Percentiles rank a stretch among this genome's conserved stretches.
Evolutionary conservation across 805 yeast genomes (phyloP).

Genomic region (Candida glaebosa): DNA sequence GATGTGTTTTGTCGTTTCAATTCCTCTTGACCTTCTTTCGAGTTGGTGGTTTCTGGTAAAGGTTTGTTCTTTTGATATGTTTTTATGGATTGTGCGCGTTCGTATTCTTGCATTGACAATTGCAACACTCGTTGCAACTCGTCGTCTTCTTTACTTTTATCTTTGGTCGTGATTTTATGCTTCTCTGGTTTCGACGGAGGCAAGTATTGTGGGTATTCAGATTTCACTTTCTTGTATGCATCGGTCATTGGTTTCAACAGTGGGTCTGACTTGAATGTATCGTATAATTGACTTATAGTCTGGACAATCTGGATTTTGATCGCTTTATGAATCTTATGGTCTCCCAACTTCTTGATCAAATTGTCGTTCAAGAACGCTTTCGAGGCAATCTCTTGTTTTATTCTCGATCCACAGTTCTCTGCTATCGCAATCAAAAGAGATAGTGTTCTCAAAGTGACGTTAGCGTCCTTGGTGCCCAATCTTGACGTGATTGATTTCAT

Average conservation of each 20-base stretch:
- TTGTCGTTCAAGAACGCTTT: slow-evolving; percentile 31
- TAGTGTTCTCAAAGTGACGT: slow-evolving; percentile 34
- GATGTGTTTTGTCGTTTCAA: slow-evolving; percentile 4
- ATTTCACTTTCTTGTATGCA: slow-evolving; percentile 49
- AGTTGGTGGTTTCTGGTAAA: slow-evolving; percentile 25
- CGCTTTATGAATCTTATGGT: slow-evolving; percentile 55
- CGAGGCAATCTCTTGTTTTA: slow-evolving; percentile 43
- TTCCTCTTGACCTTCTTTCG: slow-evolving; percentile 10
- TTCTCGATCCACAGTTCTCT: slow-evolving; percentile 44
- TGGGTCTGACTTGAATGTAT: slow-evolving; percentile 69
- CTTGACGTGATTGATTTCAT: slow-evolving; percentile 21
- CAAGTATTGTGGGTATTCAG: slow-evolving; percentile 33
- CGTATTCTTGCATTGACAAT: slow-evolving; percentile 64
- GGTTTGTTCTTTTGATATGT: slow-evolving; percentile 29
- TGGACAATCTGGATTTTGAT: slow-evolving; percentile 67
- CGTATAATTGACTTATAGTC: slow-evolving; percentile 62
- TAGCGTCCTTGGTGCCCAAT: slow-evolving; percentile 35
- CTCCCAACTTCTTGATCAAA: slow-evolving; percentile 44
- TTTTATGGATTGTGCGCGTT: slow-evolving; percentile 32
- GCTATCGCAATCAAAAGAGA: slow-evolving; percentile 37
- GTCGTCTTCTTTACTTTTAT: slow-evolving; percentile 63
- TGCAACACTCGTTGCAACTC: slow-evolving; percentile 75
- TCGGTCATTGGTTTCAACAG: slow-evolving; percentile 68
- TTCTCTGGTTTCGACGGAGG: slow-evolving; percentile 60
- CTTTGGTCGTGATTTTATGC: slow-evolving; percentile 42